Conservation (phyloP, 768 basidiomycete genomes). For the Chalciporus sphaerocephalus region DNA sequence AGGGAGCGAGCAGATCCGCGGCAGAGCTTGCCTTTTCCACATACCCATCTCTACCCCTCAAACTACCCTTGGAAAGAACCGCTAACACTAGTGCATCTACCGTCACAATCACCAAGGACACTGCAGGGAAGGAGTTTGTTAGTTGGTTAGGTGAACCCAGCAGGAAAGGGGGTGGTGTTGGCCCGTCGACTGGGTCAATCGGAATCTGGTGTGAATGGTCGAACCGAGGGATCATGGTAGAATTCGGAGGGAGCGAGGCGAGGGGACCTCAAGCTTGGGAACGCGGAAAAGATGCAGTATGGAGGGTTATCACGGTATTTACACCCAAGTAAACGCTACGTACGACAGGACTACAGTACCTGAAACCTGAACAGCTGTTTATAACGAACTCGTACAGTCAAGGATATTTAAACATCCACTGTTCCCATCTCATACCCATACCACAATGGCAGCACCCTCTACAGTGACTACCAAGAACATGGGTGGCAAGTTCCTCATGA, state of each 20-base stretch:
- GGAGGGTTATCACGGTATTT: constrained; percentile 73
- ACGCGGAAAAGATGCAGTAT: constrained; percentile 72
- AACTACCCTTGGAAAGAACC: constrained; percentile 35
- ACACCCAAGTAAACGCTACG: constrained; percentile 16
- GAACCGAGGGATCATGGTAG: constrained; percentile 75
- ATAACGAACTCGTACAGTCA: no score
- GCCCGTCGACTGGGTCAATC: constrained; percentile 79
- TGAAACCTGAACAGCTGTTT: no score
- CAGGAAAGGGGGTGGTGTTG: constrained; percentile 86
- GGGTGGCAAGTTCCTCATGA: constrained; percentile 60
- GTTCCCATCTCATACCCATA: no score
- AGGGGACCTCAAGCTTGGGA: constrained; percentile 86
- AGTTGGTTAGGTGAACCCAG: constrained; percentile 74
- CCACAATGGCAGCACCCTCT: constrained; percentile 61
- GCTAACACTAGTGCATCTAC: constrained; percentile 33
- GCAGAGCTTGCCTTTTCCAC: constrained; percentile 55
- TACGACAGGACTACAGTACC: no score
- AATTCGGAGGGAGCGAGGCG: constrained; percentile 76
- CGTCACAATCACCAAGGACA: constrained; percentile 44
- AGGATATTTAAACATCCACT: no score
- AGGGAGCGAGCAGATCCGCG: constrained; percentile 39
- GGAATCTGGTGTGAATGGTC: constrained; percentile 95
- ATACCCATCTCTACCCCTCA: constrained; percentile 54
- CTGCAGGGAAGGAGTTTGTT: constrained; percentile 78
- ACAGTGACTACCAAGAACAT: constrained; percentile 57